Conservation (phyloP, 2,329 filamentous ascomycete genomes). For the Macrophomina phaseolina region DNA sequence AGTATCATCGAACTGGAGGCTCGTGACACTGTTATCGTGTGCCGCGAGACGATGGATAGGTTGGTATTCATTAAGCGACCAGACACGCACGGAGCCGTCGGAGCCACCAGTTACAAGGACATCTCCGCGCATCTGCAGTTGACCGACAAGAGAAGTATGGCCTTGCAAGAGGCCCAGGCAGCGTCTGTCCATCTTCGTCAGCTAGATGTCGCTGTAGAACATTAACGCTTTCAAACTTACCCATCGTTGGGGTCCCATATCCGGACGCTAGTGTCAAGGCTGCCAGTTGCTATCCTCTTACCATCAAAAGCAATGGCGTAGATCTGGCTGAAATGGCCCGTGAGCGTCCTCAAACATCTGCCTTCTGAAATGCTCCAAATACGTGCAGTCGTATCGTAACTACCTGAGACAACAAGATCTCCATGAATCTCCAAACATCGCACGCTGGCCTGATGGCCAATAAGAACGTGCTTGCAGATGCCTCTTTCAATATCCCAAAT, state of each 20-base stretch:
- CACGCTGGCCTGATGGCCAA: slow-evolving; percentile 94
- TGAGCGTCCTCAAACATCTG: slow-evolving; percentile 85
- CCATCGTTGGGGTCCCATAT: slow-evolving; percentile 94
- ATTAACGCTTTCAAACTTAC: slow-evolving; percentile 50
- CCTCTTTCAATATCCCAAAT: slow-evolving; percentile 94
- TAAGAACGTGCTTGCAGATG: slow-evolving; percentile 86
- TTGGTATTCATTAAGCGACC: slow-evolving; percentile 88
- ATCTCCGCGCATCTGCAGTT: slow-evolving; percentile 93
- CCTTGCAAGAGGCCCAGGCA: slow-evolving; percentile 93
- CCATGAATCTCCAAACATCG: slow-evolving; percentile 94
- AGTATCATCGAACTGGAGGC: slow-evolving; percentile 94
- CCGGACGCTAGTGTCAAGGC: slow-evolving; percentile 92
- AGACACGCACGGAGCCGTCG: slow-evolving; percentile 93
- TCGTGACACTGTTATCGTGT: slow-evolving; percentile 98
- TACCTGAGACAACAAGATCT: slow-evolving; percentile 96
- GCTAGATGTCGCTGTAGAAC: slow-evolving; percentile 44
- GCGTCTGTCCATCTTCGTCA: slow-evolving; percentile 5
- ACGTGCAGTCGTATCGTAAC: slow-evolving; percentile 94
- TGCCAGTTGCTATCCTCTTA: slow-evolving; percentile 89
- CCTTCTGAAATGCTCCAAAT: slow-evolving; percentile 99
- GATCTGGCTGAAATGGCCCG: slow-evolving; percentile 97
- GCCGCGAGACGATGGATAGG: slow-evolving; percentile 94
- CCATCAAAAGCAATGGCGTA: slow-evolving; percentile 99
- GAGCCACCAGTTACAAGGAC: slow-evolving; percentile 95
- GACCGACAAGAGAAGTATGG: slow-evolving; percentile 94